These are phyloP conservation scores for Clarireedia hainanense DNA, from an alignment of 2,329 filamentous ascomycete species.

Conservation along the genomic window DNA sequence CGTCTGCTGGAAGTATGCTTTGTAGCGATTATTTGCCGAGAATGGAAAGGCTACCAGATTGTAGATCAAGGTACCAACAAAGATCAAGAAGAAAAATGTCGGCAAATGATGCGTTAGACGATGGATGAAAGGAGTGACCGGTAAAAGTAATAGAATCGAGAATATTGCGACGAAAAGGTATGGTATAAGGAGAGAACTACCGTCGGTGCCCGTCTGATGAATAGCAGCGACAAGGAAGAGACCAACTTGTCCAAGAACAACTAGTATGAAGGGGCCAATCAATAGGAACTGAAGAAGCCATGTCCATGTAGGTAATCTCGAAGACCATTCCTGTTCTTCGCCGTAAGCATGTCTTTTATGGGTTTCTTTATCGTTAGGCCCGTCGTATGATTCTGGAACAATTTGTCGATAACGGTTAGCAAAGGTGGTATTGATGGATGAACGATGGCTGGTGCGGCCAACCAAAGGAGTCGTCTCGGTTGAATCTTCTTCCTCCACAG, in stretches of 20 bases:
- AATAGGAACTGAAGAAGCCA: slow-evolving; percentile 85
- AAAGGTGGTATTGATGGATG: slow-evolving; percentile 51
- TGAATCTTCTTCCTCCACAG: slow-evolving; percentile 26
- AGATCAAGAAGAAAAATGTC: slow-evolving; percentile 64
- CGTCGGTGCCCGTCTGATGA: slow-evolving; percentile 78
- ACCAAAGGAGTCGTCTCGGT: slow-evolving; percentile 50
- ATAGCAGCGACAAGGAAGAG: slow-evolving; percentile 65
- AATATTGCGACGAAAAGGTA: slow-evolving; percentile 64
- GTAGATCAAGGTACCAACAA: slow-evolving; percentile 71
- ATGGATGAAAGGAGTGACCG: slow-evolving; percentile 77
- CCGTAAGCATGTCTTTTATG: slow-evolving; percentile 44
- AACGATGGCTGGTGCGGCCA: slow-evolving; percentile 33
- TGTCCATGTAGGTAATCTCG: slow-evolving; percentile 68
- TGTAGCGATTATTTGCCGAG: slow-evolving; percentile 68
- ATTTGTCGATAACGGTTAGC: slow-evolving; percentile 40
- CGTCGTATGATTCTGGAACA: slow-evolving; percentile 21
- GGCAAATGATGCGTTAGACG: slow-evolving; percentile 79
- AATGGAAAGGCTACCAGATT: slow-evolving; percentile 87
- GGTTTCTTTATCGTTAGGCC: slow-evolving; percentile 22
- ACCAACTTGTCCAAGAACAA: slow-evolving; percentile 68
- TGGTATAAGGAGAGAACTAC: slow-evolving; percentile 61
- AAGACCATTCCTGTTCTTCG: slow-evolving; percentile 81
- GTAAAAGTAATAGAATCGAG: slow-evolving; percentile 64
- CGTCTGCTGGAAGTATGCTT: slow-evolving; percentile 78
- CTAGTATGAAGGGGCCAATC: slow-evolving; percentile 67